These are phyloP conservation scores for Coniophora puteana DNA, from an alignment of 1,284 basidiomycete genomes.

Conservation along the genomic window DNA sequence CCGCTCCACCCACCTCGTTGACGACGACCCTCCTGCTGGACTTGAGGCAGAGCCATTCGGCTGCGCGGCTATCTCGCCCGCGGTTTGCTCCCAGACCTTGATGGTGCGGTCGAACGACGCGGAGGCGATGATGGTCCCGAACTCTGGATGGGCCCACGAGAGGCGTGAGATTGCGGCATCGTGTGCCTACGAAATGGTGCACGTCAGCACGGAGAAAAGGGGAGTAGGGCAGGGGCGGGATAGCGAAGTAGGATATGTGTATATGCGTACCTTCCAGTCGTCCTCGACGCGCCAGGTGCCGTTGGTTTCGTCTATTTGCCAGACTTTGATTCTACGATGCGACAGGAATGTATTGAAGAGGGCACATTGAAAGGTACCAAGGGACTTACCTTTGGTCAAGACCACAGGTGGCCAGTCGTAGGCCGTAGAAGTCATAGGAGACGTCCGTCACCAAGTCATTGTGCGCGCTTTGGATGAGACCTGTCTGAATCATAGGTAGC, in stretches of 20 bases:
- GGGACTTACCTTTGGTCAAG: slow-evolving; percentile 68
- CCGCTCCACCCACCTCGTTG: slow-evolving; percentile 70
- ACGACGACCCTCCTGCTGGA: slow-evolving; percentile 25
- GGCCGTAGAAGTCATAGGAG: slow-evolving; percentile 87
- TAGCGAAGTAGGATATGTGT: neutral
- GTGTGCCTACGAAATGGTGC: slow-evolving; percentile 60
- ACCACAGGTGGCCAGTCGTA: slow-evolving; percentile 71
- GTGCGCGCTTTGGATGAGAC: slow-evolving; percentile 70
- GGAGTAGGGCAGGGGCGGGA: no score
- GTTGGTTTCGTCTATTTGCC: slow-evolving; percentile 66
- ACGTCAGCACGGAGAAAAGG: slow-evolving; percentile 1
- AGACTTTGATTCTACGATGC: slow-evolving; percentile 71
- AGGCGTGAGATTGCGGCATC: slow-evolving; percentile 81
- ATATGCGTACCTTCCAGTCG: slow-evolving; percentile 83
- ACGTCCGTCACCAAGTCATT: slow-evolving; percentile 80
- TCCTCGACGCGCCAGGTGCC: slow-evolving; percentile 75
- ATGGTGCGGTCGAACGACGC: slow-evolving; percentile 86
- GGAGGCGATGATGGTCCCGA: slow-evolving; percentile 81
- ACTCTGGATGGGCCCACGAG: slow-evolving; percentile 89
- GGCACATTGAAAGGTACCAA: neutral
- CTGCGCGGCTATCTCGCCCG: slow-evolving; percentile 29
- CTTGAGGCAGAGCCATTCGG: slow-evolving; percentile 19
- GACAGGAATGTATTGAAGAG: slow-evolving; percentile 6
- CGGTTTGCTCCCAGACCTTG: slow-evolving; percentile 83
- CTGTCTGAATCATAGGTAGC: slow-evolving; percentile 64